Conservation (phyloP, 2,329 filamentous ascomycete species). For the Rhinocladiella mackenziei region DNA sequence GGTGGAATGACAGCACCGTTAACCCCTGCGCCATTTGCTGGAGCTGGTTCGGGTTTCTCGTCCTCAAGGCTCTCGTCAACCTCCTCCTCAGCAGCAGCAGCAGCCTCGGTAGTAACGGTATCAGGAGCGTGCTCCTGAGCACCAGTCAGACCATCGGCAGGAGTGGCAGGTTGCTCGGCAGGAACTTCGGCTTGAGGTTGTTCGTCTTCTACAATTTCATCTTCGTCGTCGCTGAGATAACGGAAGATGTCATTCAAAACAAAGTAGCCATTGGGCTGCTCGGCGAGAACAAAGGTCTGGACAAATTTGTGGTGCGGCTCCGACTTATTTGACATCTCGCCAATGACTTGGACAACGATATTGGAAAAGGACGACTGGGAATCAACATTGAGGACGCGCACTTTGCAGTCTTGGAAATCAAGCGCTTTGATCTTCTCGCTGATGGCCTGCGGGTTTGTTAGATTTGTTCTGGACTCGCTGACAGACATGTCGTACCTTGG, state of each 20-base stretch:
- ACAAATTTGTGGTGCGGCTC: conserved; percentile 92
- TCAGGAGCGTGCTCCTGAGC: conserved; percentile 40
- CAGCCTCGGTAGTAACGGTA: conserved; percentile 37
- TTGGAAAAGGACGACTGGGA: conserved; percentile 87
- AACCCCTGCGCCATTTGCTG: conserved; percentile 39
- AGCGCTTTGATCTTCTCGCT: conserved; percentile 90
- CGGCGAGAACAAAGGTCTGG: conserved; percentile 94
- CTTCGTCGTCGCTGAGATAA: conserved; percentile 78
- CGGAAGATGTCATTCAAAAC: conserved; percentile 97
- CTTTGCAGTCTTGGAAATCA: conserved; percentile 96
- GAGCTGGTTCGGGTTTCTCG: conserved; percentile 33
- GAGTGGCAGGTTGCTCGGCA: conserved; percentile 31
- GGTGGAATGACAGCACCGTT: conserved; percentile 44
- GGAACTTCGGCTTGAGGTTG: conserved; percentile 31
- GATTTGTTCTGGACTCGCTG: not conserved
- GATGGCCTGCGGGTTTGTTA: conserved; percentile 61
- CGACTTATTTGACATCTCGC: conserved; percentile 92
- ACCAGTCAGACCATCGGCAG: conserved; percentile 42
- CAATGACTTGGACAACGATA: conserved; percentile 97
- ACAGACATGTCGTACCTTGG: conserved; percentile 60
- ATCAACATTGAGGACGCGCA: conserved; percentile 96
- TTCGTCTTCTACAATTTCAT: conserved; percentile 50
- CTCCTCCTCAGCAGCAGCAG: conserved; percentile 49
- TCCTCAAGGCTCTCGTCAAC: conserved; percentile 77
- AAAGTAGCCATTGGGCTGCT: conserved; percentile 95